Evolutionary conservation across 2,329 filamentous ascomycete genomes (phyloP).

Genomic region (Penicillium sp.): DNA sequence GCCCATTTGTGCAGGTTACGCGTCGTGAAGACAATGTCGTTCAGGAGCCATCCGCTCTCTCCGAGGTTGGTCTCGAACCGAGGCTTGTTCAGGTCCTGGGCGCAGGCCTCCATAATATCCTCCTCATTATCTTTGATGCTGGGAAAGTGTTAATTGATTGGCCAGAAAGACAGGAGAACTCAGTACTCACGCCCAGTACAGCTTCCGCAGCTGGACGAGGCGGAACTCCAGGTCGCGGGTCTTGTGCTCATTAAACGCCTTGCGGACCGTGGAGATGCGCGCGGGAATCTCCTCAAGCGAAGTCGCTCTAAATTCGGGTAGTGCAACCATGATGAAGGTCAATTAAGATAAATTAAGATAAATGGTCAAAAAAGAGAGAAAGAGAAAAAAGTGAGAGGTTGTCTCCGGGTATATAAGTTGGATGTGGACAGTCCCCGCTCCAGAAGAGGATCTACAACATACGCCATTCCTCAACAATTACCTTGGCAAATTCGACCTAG

Average conservation of each 20-base stretch:
- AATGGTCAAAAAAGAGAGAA: background rate
- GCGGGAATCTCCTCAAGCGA: conserved; percentile 64
- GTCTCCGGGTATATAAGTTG: background rate
- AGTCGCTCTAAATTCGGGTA: conserved; percentile 59
- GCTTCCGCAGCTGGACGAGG: conserved; percentile 80
- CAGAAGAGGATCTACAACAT: too few species aligned
- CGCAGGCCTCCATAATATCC: conserved; percentile 71
- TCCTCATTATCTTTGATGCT: conserved; percentile 72
- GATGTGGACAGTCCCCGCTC: background rate
- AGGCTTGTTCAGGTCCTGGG: conserved; percentile 75
- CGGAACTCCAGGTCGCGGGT: conserved; percentile 82
- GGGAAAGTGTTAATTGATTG: conserved; percentile 7
- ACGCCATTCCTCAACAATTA: too few species aligned
- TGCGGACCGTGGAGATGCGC: conserved; percentile 61
- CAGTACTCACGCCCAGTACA: conserved; percentile 77
- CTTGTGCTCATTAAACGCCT: conserved; percentile 73
- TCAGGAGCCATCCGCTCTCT: conserved; percentile 76
- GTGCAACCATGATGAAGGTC: conserved; percentile 33
- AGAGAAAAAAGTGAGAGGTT: background rate
- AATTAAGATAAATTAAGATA: background rate
- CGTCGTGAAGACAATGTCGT: conserved; percentile 76
- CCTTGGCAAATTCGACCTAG: too few species aligned
- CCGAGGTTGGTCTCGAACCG: conserved; percentile 69
- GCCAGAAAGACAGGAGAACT: background rate
- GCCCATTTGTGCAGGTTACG: conserved; percentile 78